Percentiles rank a stretch among this genome's conserved stretches.
phyloP scores from a whole-genome alignment of 805 yeast genomes.

The Metschnikowia continentalis region DNA sequence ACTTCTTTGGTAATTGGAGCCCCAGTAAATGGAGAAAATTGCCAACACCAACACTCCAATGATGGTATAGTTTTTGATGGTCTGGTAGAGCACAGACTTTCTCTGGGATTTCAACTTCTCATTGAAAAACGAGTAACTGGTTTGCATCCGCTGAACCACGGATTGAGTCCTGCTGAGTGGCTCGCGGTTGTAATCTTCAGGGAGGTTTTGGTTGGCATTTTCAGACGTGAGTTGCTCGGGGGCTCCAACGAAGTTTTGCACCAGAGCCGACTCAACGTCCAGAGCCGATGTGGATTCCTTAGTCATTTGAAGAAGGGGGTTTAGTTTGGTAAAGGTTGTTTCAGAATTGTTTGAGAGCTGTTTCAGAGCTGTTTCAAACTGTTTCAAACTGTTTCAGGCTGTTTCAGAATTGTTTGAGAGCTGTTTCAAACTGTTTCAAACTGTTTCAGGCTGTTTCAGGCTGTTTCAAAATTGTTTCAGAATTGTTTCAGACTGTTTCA shows the following conservation, averaged over 20 bases:
- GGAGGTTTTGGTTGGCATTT: not conserved
- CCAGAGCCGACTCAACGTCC: not conserved
- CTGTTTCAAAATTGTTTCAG: too few relatives aligned
- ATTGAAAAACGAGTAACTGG: slow-evolving; percentile 31
- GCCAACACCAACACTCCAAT: slow-evolving; percentile 36
- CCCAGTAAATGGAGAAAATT: slow-evolving; percentile 49
- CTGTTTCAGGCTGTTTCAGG: too few relatives aligned
- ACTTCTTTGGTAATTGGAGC: slow-evolving; percentile 34
- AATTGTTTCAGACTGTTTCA: too few relatives aligned
- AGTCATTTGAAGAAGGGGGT: too few relatives aligned
- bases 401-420: too few relatives aligned
- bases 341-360: too few relatives aligned
- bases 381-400: too few relatives aligned
- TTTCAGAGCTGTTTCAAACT: too few relatives aligned
- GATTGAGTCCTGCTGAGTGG: slow-evolving; percentile 9
- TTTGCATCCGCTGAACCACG: slow-evolving; percentile 21
- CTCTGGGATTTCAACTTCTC: slow-evolving; percentile 22
- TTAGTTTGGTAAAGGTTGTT: too few relatives aligned
- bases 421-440: too few relatives aligned
- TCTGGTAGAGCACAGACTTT: slow-evolving; percentile 15
- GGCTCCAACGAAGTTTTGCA: not conserved
- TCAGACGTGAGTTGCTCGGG: not conserved
- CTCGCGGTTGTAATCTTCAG: not conserved
- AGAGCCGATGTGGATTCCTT: not conserved
- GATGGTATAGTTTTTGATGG: slow-evolving; percentile 21